Evolutionary conservation across 345 rosid genomes (phyloP), one percentile per base, ranked within the genome.

Genomic region (Brassica juncea): DNA sequence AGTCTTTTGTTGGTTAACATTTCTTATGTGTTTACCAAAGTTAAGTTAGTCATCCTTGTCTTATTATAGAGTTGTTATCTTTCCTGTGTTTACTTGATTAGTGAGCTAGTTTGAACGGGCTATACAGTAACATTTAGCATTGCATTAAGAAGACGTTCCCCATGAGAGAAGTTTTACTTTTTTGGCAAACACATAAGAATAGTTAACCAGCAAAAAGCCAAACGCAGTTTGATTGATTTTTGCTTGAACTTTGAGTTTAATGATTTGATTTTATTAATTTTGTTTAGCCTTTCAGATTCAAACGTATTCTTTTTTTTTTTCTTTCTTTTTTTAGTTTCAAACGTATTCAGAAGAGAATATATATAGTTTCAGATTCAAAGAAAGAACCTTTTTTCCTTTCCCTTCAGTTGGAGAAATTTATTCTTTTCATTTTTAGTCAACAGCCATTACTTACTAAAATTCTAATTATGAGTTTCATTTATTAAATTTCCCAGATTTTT

Each of bases 401-500:
- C 59, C 6, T 58, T 75, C 5, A 25, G 7, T 14, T 28, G 11
- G 49, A 42, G 19, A 28, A 8, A 8, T 35, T 63, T n/a, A 1
- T 39, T 39, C 3, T 66, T 66, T 42, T 67, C 58, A 58, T 39
- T 35, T 75, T 39, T 58, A 28, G 44, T 19, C 58, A 39, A 39
- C 15, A 0, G 16, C 4, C 47, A 67, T 25, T 37, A 60, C 69
- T 30, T 19, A 23, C 25, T 21, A 47, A 58, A 7, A 7, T 69
- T 31, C 19, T 47, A 69, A 66, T 37, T 75, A 8, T 5, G 25
- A 60, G 39, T 30, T 77, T 77, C 70, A 70, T 34, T 25, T 47
- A 4, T 44, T 5, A 30, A 61, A 68, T 16, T 9, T 44, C 62
- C 49, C 35, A 4, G 5, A 6, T 19, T 71, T 2, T 31, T 61